Evolutionary conservation across 2,329 filamentous ascomycete genomes (phyloP).

Genomic region (Stromatinia cepivora): DNA sequence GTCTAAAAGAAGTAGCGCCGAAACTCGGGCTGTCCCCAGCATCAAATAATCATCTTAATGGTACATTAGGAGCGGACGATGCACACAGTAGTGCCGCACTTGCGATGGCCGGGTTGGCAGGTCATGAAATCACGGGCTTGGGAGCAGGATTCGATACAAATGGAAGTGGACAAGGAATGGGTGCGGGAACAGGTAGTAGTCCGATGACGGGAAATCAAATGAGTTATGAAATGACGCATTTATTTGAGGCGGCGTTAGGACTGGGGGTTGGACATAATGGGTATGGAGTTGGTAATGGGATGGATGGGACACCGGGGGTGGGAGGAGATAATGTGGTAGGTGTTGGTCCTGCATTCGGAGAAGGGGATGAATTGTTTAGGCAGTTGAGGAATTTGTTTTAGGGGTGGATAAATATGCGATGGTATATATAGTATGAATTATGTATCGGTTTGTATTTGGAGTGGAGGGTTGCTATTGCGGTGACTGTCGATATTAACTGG

Average conservation of each 20-base stretch:
- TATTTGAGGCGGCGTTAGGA: slow-evolving; percentile 41
- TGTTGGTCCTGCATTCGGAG: slow-evolving; percentile 38
- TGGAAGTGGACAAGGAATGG: slow-evolving; percentile 17
- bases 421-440: neutral
- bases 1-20: slow-evolving; percentile 70
- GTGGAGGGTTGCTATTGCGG: neutral
- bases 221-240: slow-evolving; percentile 42
- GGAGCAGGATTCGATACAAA: slow-evolving; percentile 24
- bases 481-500: neutral
- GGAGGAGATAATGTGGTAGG: slow-evolving; percentile 24
- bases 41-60: slow-evolving; percentile 1
- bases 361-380: slow-evolving; percentile 41
- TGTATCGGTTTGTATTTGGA: neutral
- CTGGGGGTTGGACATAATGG: slow-evolving; percentile 30
- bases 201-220: slow-evolving; percentile 42
- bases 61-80: slow-evolving; percentile 43
- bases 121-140: slow-evolving; percentile 39
- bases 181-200: slow-evolving; percentile 26
- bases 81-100: slow-evolving; percentile 54
- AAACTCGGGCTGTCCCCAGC: slow-evolving; percentile 54
- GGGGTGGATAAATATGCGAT: neutral
- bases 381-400: slow-evolving; percentile 41
- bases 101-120: slow-evolving; percentile 57
- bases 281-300: slow-evolving; percentile 25
- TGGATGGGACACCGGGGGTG: slow-evolving; percentile 26